phyloP scores from a whole-genome alignment of 2,329 filamentous ascomycete species.

The Coniochaeta sp. region DNA sequence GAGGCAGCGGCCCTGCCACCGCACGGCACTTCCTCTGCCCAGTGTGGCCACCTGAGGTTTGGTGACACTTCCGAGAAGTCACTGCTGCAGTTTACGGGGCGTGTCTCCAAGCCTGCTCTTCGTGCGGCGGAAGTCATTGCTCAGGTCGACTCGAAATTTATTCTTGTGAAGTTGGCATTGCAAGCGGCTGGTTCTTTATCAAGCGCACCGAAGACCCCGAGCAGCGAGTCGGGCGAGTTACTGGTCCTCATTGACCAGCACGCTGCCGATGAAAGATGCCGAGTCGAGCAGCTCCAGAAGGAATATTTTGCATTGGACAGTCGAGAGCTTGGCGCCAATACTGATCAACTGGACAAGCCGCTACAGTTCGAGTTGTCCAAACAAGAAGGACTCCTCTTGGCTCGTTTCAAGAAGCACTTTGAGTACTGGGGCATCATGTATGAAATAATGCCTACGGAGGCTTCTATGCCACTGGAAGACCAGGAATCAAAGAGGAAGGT shows the following conservation, averaged over 20 bases:
- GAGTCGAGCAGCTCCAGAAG: conserved; percentile 65
- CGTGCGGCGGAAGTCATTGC: conserved; percentile 57
- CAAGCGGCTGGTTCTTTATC: background rate
- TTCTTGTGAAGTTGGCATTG: conserved; percentile 55
- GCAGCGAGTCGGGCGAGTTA: conserved; percentile 17
- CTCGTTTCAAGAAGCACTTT: conserved; percentile 49
- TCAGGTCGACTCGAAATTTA: conserved; percentile 88
- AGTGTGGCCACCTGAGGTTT: conserved; percentile 1
- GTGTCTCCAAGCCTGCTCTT: conserved; percentile 57
- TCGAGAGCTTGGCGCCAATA: conserved; percentile 3
- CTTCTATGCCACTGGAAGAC: too few species aligned
- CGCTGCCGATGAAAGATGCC: conserved; percentile 83
- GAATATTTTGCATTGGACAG: conserved; percentile 33
- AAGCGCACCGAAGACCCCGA: background rate
- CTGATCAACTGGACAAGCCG: conserved; percentile 37
- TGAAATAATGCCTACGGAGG: conserved; percentile 20
- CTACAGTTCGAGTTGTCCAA: conserved; percentile 58
- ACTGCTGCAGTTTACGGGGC: conserved; percentile 22
- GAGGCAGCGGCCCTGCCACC: background rate
- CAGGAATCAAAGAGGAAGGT: conserved; percentile 3
- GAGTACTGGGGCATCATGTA: conserved; percentile 68
- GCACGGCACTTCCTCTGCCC: background rate
- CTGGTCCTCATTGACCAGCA: conserved; percentile 87
- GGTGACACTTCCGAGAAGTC: conserved; percentile 12
- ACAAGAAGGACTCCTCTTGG: conserved; percentile 54